Percentiles rank a stretch among this genome's conserved stretches.
Evolutionary conservation across 495 filamentous ascomycete species (phyloP).

Genomic region (Podospora pseudoanserina): DNA sequence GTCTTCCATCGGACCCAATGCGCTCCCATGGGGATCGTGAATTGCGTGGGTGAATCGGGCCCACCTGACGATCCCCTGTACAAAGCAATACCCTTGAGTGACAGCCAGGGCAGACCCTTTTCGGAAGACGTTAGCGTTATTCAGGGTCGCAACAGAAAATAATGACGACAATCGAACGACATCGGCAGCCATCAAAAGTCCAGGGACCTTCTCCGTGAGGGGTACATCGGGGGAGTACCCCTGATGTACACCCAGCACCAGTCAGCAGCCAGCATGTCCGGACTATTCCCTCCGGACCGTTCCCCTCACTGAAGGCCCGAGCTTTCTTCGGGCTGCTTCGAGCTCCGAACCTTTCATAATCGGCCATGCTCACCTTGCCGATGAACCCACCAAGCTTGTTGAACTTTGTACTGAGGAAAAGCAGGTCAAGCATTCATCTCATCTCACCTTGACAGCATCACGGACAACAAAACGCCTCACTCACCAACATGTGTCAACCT

Average conservation of each 20-base stretch:
- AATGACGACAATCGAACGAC: background rate
- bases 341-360: too few relatives aligned
- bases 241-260: too few relatives aligned
- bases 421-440: too few relatives aligned
- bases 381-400: too few relatives aligned
- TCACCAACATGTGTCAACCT: background rate
- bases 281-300: background rate
- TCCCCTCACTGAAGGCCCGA: background rate
- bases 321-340: background rate
- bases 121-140: background rate
- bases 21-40: too few relatives aligned
- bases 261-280: too few relatives aligned
- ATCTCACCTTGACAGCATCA: background rate
- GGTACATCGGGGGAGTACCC: too few relatives aligned
- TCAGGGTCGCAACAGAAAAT: too few relatives aligned
- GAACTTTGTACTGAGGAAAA: too few relatives aligned
- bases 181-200: background rate
- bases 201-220: background rate
- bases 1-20: too few relatives aligned
- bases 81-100: background rate
- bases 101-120: background rate
- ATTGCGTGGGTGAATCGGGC: background rate
- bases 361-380: too few relatives aligned
- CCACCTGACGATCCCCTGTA: background rate
- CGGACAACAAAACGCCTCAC: background rate